Evolutionary conservation across 2,329 filamentous ascomycete genomes (phyloP).

Genomic region (Drechslerella coelobrocha): DNA sequence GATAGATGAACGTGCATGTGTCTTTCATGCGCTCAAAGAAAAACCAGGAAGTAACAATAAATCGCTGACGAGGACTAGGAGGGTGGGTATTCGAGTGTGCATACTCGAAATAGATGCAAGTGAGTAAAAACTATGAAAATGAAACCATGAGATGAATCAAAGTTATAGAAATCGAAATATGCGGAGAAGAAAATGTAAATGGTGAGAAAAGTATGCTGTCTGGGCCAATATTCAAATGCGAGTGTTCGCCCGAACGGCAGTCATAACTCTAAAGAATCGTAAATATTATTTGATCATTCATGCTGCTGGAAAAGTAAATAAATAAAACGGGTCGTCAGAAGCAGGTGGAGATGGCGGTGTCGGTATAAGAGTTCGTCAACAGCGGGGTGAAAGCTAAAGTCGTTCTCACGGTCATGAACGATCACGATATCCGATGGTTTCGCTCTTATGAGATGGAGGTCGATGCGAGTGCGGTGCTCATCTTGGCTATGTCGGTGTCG

Average conservation of each 20-base stretch:
- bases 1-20: background rate
- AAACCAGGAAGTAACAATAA: background rate
- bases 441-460: constrained; percentile 28
- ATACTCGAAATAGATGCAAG: background rate
- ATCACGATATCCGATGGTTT: background rate
- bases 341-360: background rate
- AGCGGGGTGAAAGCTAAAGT: background rate
- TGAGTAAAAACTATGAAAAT: background rate
- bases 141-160: background rate
- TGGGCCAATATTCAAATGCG: constrained; percentile 8
- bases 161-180: background rate
- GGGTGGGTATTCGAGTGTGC: background rate
- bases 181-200: background rate
- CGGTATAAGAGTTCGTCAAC: background rate
- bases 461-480: constrained; percentile 41
- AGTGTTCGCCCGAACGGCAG: background rate
- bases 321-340: constrained; percentile 14
- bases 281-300: constrained; percentile 8
- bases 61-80: background rate
- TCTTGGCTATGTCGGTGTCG: constrained; percentile 36
- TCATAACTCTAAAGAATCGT: constrained; percentile 11
- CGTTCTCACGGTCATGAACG: background rate
- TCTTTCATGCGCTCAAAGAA: background rate
- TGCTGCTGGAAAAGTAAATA: constrained; percentile 4
- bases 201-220: background rate